Conservation (phyloP, 306 rosid genomes). For the Erythrophleum fordii region DNA sequence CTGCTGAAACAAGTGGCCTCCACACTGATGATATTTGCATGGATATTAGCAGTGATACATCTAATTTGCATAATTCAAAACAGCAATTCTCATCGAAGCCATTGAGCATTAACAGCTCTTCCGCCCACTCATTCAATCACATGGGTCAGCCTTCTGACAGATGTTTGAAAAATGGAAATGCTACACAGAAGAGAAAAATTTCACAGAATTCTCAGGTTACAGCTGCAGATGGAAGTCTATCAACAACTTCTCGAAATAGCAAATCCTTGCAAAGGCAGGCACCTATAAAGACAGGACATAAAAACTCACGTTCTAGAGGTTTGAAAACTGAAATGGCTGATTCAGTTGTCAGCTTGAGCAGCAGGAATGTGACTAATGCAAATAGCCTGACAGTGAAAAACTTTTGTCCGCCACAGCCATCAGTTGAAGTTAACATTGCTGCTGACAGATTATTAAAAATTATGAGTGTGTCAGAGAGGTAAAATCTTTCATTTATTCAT, state of each 20-base stretch:
- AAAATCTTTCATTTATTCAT: slow-evolving; percentile 1
- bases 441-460: slow-evolving; percentile 33
- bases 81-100: neutral
- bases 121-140: neutral
- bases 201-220: slow-evolving; percentile 5
- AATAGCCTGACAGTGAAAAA: neutral
- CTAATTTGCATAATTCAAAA: slow-evolving; percentile 25
- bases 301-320: slow-evolving; percentile 24
- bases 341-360: slow-evolving; percentile 4
- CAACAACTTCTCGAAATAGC: slow-evolving; percentile 24
- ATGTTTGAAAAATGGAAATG: slow-evolving; percentile 21
- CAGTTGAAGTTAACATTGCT: slow-evolving; percentile 4
- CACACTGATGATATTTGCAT: slow-evolving; percentile 7
- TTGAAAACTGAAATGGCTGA: slow-evolving; percentile 25
- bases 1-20: slow-evolving; percentile 24
- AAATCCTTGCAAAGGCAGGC: slow-evolving; percentile 24
- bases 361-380: slow-evolving; percentile 13
- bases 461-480: slow-evolving; percentile 40
- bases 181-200: slow-evolving; percentile 25
- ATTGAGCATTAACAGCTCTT: slow-evolving; percentile 6
- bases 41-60: slow-evolving; percentile 3
- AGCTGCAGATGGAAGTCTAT: slow-evolving; percentile 16
- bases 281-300: slow-evolving; percentile 7
- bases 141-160: slow-evolving; percentile 21
- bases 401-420: slow-evolving; percentile 15